Evolutionary conservation across 495 filamentous ascomycete species (phyloP).

Genomic region (Aspergillus cristatus): DNA sequence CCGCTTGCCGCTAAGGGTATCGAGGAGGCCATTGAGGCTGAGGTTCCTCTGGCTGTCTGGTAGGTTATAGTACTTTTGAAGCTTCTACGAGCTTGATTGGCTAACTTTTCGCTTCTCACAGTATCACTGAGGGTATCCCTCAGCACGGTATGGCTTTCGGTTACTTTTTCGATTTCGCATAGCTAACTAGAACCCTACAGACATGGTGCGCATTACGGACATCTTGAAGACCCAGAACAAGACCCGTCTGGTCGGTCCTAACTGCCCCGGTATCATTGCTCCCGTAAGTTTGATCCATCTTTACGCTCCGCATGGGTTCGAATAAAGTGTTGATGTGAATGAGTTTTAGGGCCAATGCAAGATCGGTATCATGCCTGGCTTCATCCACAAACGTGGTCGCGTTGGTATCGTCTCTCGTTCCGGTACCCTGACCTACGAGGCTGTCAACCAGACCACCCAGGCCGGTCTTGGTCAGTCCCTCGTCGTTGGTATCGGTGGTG

Average conservation of each 20-base stretch:
- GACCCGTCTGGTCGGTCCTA: slow-evolving; percentile 92
- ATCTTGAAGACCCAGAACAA: slow-evolving; percentile 97
- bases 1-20: slow-evolving; percentile 89
- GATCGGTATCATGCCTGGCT: slow-evolving; percentile 99
- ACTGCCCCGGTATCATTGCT: slow-evolving; percentile 98
- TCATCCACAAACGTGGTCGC: slow-evolving; percentile 99
- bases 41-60: slow-evolving; percentile 89
- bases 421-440: slow-evolving; percentile 97
- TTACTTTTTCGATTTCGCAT: slow-evolving; percentile 1
- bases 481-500: slow-evolving; percentile 95
- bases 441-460: slow-evolving; percentile 98
- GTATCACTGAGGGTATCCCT: slow-evolving; percentile 96
- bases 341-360: slow-evolving; percentile 97
- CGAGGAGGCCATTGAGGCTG: slow-evolving; percentile 89
- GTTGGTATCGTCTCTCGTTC: slow-evolving; percentile 98
- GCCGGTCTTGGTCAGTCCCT: slow-evolving; percentile 95
- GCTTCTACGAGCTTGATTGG: slow-evolving; percentile 5
- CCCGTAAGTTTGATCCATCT: slow-evolving; percentile 51
- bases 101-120: slow-evolving; percentile 14
- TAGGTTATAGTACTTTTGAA: slow-evolving; percentile 26
- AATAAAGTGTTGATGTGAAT: too few species aligned
- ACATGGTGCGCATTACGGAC: slow-evolving; percentile 98
- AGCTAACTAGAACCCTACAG: slow-evolving; percentile 36
- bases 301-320: too few species aligned
- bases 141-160: slow-evolving; percentile 65